Evolutionary conservation across 116 monocot genomes (phyloP).

Genomic region (Iris pallida): DNA sequence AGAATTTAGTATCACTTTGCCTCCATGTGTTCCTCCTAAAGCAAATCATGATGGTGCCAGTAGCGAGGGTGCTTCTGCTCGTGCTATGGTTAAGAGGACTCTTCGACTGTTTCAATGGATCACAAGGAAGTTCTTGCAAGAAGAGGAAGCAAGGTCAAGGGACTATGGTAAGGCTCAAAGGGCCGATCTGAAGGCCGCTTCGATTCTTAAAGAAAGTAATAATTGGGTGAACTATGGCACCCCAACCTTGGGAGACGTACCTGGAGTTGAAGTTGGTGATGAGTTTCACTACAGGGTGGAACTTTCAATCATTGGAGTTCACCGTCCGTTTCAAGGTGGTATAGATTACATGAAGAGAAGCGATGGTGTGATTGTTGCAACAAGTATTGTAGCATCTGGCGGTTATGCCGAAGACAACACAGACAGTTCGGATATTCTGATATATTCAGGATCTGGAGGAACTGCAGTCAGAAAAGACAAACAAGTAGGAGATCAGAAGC

Average conservation of each 20-base stretch:
- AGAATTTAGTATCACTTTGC: constrained; percentile 29
- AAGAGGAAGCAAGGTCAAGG: constrained; percentile 41
- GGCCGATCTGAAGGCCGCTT: constrained; percentile 47
- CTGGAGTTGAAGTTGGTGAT: constrained; percentile 82
- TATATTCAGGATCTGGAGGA: constrained; percentile 76
- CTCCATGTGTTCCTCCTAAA: constrained; percentile 26
- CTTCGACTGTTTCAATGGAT: constrained; percentile 62
- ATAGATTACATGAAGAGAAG: no score
- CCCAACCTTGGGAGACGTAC: constrained; percentile 41
- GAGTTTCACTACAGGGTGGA: no score
- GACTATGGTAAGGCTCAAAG: constrained; percentile 20
- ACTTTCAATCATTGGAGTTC: no score
- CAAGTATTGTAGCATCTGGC: constrained; percentile 48
- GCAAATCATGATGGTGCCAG: constrained; percentile 2
- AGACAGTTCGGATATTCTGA: constrained; percentile 48
- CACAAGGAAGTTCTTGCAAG: constrained; percentile 47
- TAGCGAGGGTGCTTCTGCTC: constrained; percentile 15
- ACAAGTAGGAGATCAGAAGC: constrained; percentile 58
- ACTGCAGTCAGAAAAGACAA: constrained; percentile 22
- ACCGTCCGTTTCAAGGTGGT: no score
- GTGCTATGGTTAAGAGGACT: constrained; percentile 55
- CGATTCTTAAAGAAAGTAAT: constrained; percentile 29
- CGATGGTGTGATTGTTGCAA: no score
- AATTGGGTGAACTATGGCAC: constrained; percentile 23
- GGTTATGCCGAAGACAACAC: constrained; percentile 55